phyloP scores from a whole-genome alignment of 345 rosid genomes.

The Eucalyptus regnans region DNA sequence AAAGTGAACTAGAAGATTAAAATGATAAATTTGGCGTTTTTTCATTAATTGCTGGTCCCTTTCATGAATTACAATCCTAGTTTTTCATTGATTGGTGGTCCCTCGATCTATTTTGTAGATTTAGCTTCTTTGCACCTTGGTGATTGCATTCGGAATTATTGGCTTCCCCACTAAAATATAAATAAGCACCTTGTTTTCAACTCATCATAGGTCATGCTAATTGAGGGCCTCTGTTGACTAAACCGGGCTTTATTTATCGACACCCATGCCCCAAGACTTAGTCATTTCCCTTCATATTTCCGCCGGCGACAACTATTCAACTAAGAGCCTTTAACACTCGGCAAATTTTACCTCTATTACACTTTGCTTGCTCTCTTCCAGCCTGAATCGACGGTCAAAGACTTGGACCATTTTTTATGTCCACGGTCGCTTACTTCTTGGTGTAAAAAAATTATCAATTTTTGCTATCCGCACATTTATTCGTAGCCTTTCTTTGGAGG shows the following conservation, averaged over 20 bases:
- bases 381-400: neutral
- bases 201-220: neutral
- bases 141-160: neutral
- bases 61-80: neutral
- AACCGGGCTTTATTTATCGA: neutral
- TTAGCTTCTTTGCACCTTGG: neutral
- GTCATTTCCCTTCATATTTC: neutral
- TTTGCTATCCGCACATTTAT: neutral
- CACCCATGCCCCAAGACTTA: neutral
- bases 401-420: neutral
- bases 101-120: neutral
- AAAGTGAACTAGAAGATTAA: neutral
- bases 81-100: neutral
- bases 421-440: neutral
- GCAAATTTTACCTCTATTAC: neutral
- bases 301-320: neutral
- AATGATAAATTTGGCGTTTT: neutral
- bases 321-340: neutral
- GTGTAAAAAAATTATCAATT: neutral
- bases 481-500: neutral
- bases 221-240: neutral
- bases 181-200: neutral
- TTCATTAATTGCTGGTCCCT: neutral
- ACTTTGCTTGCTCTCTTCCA: neutral
- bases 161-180: neutral